Evolutionary conservation across 805 yeast species (phyloP), one percentile per base, ranked within the genome.

Genomic region (Grigorovia humatica): DNA sequence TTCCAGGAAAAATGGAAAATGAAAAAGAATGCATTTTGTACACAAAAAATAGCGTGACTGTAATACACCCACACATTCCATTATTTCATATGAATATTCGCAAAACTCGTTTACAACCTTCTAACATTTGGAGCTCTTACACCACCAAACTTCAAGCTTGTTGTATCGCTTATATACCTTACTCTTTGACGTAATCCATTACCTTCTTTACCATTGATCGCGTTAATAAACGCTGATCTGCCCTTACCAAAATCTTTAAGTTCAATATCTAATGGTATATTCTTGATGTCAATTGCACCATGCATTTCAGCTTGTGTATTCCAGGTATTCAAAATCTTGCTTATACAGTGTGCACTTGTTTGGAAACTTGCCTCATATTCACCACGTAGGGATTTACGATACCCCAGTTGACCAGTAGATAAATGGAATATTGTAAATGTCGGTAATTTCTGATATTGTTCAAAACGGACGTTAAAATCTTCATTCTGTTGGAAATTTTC

Each of bases 361-460:
- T 89, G 96, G 74, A 84, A 90, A 13, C 85, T 85, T 1, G 96
- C 96, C 70, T 91, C 99, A 63, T 87, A 88, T 67, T 88, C 96
- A 48, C 95, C 88, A 69, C 96, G 81, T 52, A 88, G 88, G 17
- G 93, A 80, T 62, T 89, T 88, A 62, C 88, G 79, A 74, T 89
- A 91, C 2, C 98, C 99, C 49, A 88, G 73, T 64, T 79, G 80
- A 49, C 99, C 99, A 0, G 96, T 84, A 8, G 88, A 78, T 48
- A 87, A 71, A 20, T 83, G 79, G 46, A 83, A 65, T 56, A 79
- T 76, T 30, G 84, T 82, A 56, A 80, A 83, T 68, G 90, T 91
- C 27, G 89, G 93, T 48, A 90, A 78, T 55, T 84, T 81, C 59
- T 88, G 72, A 70, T 84, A 83, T 65, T 88, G 85, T 48, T 88